Percentiles rank a stretch among this genome's conserved stretches.
phyloP scores from a whole-genome alignment of 23 red algal genomes.

The Chondrus crispus region DNA sequence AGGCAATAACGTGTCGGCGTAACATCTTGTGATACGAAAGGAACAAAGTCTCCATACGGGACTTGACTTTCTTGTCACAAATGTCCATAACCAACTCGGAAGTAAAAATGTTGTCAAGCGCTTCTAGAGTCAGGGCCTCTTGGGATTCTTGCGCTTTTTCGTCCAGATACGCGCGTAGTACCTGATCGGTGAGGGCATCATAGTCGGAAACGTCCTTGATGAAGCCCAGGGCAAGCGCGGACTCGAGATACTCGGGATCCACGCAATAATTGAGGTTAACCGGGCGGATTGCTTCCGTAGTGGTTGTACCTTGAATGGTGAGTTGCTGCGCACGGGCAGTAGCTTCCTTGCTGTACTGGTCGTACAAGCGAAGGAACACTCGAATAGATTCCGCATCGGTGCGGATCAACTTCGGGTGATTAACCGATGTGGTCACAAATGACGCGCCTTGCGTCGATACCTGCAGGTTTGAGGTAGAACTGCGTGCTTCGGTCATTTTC shows the following conservation, averaged over 20 bases:
- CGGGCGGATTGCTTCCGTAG: not conserved
- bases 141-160: not conserved
- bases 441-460: too few relatives aligned
- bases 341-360: not conserved
- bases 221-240: not conserved
- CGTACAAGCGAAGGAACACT: not conserved
- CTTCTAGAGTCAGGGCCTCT: not conserved
- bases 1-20: not conserved
- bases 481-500: too few relatives aligned
- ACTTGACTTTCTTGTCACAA: not conserved
- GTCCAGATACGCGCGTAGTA: not conserved
- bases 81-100: not conserved
- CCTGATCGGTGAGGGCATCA: not conserved
- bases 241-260: not conserved
- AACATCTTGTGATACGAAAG: not conserved
- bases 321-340: not conserved
- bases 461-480: not conserved
- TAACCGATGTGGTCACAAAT: not conserved
- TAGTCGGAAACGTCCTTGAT: not conserved
- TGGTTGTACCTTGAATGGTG: not conserved
- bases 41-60: not conserved
- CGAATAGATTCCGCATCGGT: conserved; percentile 5
- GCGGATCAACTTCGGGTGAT: not conserved
- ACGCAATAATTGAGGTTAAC: conserved; percentile 10
- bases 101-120: not conserved